A percentile compares a stretch with the other conserved stretches of the same genome.
phyloP scores from a whole-genome alignment of 2,329 filamentous ascomycete genomes.

The Penicillium glabrum region DNA sequence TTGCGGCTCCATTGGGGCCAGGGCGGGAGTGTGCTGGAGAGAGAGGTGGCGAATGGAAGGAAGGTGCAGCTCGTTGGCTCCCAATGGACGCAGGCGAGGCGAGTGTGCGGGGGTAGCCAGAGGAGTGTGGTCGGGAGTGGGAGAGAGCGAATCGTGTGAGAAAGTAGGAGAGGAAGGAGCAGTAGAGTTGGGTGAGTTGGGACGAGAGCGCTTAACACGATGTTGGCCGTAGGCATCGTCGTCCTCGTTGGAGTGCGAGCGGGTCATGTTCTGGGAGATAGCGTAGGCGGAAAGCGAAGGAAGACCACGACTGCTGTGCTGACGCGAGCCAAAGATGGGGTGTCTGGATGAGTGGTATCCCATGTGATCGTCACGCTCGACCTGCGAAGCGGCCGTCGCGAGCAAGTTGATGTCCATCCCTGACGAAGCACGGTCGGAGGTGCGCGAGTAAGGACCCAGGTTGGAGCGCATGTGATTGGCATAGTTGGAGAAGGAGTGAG shows the following conservation, averaged over 20 bases:
- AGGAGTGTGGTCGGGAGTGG: slow-evolving; percentile 97
- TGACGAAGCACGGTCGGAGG: slow-evolving; percentile 49
- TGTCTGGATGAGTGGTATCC: slow-evolving; percentile 45
- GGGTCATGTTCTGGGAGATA: slow-evolving; percentile 79
- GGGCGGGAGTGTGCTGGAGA: slow-evolving; percentile 64
- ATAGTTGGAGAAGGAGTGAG: slow-evolving; percentile 74
- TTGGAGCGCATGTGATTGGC: slow-evolving; percentile 59
- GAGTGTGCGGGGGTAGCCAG: slow-evolving; percentile 94
- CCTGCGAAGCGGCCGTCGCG: slow-evolving; percentile 67
- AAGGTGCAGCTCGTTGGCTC: slow-evolving; percentile 71
- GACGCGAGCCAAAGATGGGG: slow-evolving; percentile 50
- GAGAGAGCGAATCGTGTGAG: slow-evolving; percentile 91
- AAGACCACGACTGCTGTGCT: slow-evolving; percentile 56
- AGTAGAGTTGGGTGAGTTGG: slow-evolving; percentile 92
- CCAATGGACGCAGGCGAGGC: slow-evolving; percentile 79
- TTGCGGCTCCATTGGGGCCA: slow-evolving; percentile 70
- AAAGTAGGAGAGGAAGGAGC: slow-evolving; percentile 95
- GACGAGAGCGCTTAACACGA: slow-evolving; percentile 82
- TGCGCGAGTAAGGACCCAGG: slow-evolving; percentile 55
- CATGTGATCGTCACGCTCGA: slow-evolving; percentile 61
- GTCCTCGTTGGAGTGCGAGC: slow-evolving; percentile 78
- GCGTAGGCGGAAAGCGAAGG: slow-evolving; percentile 77
- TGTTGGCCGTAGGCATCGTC: slow-evolving; percentile 69
- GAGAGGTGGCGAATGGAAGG: slow-evolving; percentile 78
- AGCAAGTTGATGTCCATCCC: slow-evolving; percentile 66